Percentiles rank a stretch among this genome's conserved stretches.
phyloP scores from a whole-genome alignment of 805 yeast genomes.

The Starmerella ratchasimensis region DNA sequence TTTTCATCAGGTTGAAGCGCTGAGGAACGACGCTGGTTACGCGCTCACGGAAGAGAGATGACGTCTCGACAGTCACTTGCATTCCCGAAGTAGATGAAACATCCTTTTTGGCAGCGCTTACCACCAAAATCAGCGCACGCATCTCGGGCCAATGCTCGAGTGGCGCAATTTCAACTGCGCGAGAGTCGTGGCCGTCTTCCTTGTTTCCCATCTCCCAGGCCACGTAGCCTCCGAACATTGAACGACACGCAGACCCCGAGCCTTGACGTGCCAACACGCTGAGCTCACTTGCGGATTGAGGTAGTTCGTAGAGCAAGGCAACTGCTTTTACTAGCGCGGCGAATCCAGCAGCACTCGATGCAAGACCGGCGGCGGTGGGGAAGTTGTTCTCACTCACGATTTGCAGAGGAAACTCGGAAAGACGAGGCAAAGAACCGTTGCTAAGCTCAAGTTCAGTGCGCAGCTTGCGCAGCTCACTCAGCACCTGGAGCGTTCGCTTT shows the following conservation, averaged over 20 bases:
- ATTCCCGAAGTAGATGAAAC: constrained; percentile 91
- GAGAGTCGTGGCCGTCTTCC: constrained; percentile 77
- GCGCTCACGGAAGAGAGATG: constrained; percentile 73
- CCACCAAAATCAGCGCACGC: constrained; percentile 86
- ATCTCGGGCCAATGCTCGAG: constrained; percentile 78
- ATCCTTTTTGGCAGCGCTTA: constrained; percentile 85
- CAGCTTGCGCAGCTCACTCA: constrained; percentile 55
- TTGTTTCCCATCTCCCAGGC: constrained; percentile 95
- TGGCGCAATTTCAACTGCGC: constrained; percentile 86
- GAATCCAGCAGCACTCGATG: constrained; percentile 96
- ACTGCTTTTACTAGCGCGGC: constrained; percentile 90
- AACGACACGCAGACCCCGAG: constrained; percentile 96
- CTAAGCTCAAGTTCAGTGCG: constrained; percentile 46
- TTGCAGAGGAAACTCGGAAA: constrained; percentile 42
- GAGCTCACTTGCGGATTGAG: constrained; percentile 72
- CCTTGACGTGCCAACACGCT: constrained; percentile 95
- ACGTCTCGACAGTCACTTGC: constrained; percentile 87
- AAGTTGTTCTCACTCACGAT: constrained; percentile 90
- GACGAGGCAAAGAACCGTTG: constrained; percentile 42
- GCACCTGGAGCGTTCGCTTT: constrained; percentile 44
- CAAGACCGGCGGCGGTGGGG: constrained; percentile 98
- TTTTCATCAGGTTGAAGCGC: constrained; percentile 70
- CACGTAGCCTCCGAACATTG: constrained; percentile 91
- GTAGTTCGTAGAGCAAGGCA: constrained; percentile 69
- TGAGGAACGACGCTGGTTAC: constrained; percentile 70